Evolutionary conservation across 306 rosid genomes (phyloP).

Genomic region (cucumber (Cucumis sativus)): DNA sequence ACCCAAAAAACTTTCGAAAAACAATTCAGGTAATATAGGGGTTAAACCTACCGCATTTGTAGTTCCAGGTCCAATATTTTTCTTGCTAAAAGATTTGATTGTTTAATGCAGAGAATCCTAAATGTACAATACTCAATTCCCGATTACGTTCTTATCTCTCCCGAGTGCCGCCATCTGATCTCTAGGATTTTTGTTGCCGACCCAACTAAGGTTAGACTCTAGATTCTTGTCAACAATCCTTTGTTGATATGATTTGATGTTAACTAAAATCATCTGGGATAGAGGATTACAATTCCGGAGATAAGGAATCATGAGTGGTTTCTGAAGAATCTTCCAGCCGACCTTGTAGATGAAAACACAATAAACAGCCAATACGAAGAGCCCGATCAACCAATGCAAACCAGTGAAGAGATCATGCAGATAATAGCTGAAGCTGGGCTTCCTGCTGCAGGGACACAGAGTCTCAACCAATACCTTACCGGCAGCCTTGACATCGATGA

Average conservation of each 20-base stretch:
- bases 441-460: constrained; percentile 63
- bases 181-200: constrained; percentile 88
- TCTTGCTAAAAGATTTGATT: constrained; percentile 10
- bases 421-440: constrained; percentile 72
- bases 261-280: constrained; percentile 10
- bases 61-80: not conserved
- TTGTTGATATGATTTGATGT: not conserved
- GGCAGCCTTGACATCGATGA: constrained; percentile 83
- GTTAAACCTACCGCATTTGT: not conserved
- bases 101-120: constrained; percentile 66
- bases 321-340: constrained; percentile 76
- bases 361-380: constrained; percentile 49
- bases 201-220: constrained; percentile 55
- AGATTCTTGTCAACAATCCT: not conserved
- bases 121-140: constrained; percentile 93
- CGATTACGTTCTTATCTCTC: constrained; percentile 83
- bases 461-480: constrained; percentile 56
- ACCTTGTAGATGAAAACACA: constrained; percentile 51
- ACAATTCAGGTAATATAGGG: constrained; percentile 57
- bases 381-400: constrained; percentile 85
- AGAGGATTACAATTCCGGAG: constrained; percentile 88
- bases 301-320: constrained; percentile 90
- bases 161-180: constrained; percentile 71
- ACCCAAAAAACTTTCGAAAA: constrained; percentile 91
- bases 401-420: constrained; percentile 79